Conservation (phyloP, 169 alveolate genomes). For the Prorocentrum cordatum region DNA sequence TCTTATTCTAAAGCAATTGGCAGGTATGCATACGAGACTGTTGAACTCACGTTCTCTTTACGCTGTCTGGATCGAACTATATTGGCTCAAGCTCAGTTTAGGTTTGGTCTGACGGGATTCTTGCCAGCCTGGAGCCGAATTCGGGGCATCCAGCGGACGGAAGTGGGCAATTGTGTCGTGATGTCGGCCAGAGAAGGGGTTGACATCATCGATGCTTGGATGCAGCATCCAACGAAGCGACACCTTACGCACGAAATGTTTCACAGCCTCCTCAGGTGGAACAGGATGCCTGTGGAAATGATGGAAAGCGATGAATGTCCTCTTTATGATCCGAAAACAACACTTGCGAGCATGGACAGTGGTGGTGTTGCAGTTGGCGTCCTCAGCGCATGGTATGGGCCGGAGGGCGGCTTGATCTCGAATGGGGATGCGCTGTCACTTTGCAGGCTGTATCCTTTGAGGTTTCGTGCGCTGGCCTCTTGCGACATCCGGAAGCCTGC, state of each 20-base stretch:
- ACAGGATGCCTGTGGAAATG: too few species aligned
- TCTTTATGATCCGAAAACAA: neutral
- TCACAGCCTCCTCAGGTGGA: neutral
- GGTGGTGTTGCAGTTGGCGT: constrained; percentile 1
- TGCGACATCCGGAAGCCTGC: constrained; percentile 41
- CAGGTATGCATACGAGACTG: too few species aligned
- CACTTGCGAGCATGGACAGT: constrained; percentile 14
- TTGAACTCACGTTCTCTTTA: too few species aligned
- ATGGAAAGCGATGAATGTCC: constrained; percentile 5
- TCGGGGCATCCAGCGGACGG: too few species aligned
- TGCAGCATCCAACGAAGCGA: constrained; percentile 49
- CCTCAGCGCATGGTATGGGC: constrained; percentile 24
- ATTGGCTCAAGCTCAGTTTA: too few species aligned
- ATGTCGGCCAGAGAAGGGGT: too few species aligned
- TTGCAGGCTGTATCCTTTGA: neutral
- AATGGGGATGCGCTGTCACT: constrained; percentile 1
- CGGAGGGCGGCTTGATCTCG: constrained; percentile 41
- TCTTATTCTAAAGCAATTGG: too few species aligned
- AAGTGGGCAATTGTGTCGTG: too few species aligned
- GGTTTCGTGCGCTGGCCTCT: constrained; percentile 33
- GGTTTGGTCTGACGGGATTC: too few species aligned
- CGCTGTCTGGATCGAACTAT: too few species aligned
- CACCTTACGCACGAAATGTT: constrained; percentile 14
- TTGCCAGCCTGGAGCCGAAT: too few species aligned
- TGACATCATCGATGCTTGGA: constrained; percentile 54